Conservation (phyloP, 78 protist genomes). For the Speleostelium caveatum region DNA sequence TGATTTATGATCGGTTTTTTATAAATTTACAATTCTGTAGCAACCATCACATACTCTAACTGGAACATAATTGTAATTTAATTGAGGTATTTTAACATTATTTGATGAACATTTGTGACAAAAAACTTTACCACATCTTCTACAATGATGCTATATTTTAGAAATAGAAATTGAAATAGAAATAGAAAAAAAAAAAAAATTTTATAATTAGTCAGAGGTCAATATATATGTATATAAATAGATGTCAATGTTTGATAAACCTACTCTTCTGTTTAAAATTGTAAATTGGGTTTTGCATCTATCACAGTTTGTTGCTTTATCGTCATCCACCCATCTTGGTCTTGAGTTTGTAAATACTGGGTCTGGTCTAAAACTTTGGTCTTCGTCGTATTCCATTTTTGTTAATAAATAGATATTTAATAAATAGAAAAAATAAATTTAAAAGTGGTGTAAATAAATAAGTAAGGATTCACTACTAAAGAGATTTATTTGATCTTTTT, state of each 20-base stretch:
- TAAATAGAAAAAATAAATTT: too few species aligned
- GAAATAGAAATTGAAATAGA: background rate
- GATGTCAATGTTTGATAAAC: background rate
- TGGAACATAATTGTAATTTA: constrained; percentile 59
- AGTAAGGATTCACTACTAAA: too few species aligned
- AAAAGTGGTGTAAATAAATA: too few species aligned
- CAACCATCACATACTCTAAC: constrained; percentile 77
- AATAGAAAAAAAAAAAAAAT: too few species aligned
- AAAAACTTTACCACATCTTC: constrained; percentile 73
- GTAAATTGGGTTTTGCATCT: constrained; percentile 28
- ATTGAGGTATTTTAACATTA: constrained; percentile 60
- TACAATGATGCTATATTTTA: constrained; percentile 63
- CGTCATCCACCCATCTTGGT: constrained; percentile 74
- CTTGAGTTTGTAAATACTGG: constrained; percentile 62
- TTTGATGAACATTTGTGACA: constrained; percentile 74
- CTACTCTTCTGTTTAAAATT: constrained; percentile 69
- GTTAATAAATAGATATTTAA: background rate
- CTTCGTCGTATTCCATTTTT: constrained; percentile 74
- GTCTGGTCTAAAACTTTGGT: constrained; percentile 56
- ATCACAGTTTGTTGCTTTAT: constrained; percentile 10
- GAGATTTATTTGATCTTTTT: too few species aligned
- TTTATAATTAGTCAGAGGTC: background rate
- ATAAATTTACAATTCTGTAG: constrained; percentile 37
- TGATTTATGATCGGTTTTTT: too few species aligned
- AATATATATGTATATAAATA: too few species aligned